phyloP scores from a whole-genome alignment of 768 basidiomycete genomes.

The Mycena filopes region DNA sequence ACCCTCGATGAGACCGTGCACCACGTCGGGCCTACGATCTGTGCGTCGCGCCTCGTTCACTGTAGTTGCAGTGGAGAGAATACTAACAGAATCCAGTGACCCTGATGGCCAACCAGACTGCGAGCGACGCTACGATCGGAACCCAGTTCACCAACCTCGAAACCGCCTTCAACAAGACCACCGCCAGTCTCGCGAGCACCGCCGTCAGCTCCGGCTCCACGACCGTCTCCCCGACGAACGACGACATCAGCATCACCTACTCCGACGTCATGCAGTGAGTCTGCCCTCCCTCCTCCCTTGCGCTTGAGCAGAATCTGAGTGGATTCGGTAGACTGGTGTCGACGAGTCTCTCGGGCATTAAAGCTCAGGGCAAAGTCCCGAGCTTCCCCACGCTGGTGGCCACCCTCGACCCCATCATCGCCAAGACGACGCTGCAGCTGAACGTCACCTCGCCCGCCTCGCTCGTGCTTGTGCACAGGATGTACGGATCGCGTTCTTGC shows the following conservation, averaged over 20 bases:
- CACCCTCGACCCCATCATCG: constrained; percentile 44
- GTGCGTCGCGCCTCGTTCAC: constrained; percentile 38
- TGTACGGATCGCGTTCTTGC: constrained; percentile 35
- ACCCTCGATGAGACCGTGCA: constrained; percentile 38
- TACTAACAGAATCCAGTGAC: constrained; percentile 34
- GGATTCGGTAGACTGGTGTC: constrained; percentile 38
- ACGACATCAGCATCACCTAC: constrained; percentile 46
- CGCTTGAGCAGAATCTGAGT: not conserved
- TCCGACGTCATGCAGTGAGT: constrained; percentile 45
- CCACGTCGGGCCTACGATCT: constrained; percentile 37
- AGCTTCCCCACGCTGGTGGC: constrained; percentile 38
- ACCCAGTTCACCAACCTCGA: constrained; percentile 40
- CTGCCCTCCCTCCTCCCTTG: not conserved
- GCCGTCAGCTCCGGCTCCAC: constrained; percentile 46
- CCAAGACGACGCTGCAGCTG: constrained; percentile 38
- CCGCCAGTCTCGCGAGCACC: constrained; percentile 35
- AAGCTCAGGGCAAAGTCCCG: constrained; percentile 37
- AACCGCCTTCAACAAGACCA: constrained; percentile 39
- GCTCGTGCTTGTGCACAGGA: constrained; percentile 41
- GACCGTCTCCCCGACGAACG: constrained; percentile 46
- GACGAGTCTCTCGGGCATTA: constrained; percentile 45
- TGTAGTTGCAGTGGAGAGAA: not conserved
- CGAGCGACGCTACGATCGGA: constrained; percentile 43
- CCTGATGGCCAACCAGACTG: constrained; percentile 43
- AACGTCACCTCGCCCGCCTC: constrained; percentile 44